These are phyloP conservation scores for Aspergillus hancockii DNA, from an alignment of 495 filamentous ascomycete species.

Conservation along the genomic window DNA sequence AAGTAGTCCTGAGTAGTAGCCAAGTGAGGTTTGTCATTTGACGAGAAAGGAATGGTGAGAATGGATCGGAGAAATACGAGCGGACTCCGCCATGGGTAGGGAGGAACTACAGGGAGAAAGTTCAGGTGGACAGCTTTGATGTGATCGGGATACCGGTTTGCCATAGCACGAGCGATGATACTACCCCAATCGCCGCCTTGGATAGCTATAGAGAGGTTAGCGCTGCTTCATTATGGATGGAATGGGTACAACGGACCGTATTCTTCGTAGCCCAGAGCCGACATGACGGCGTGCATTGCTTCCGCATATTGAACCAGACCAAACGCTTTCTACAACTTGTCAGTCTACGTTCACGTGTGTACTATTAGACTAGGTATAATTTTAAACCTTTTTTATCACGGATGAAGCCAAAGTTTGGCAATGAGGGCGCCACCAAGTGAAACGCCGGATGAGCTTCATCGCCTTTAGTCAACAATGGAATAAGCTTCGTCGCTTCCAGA, in stretches of 20 bases:
- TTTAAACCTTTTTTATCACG: constrained; percentile 45
- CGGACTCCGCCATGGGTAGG: constrained; percentile 36
- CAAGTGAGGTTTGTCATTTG: constrained; percentile 34
- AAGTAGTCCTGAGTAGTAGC: constrained; percentile 34
- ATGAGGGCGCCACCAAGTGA: constrained; percentile 67
- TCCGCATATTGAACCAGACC: constrained; percentile 45
- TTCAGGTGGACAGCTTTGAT: constrained; percentile 49
- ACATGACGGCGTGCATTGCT: constrained; percentile 45
- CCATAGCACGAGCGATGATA: constrained; percentile 44
- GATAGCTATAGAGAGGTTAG: constrained; percentile 29
- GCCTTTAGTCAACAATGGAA: constrained; percentile 54
- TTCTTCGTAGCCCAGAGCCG: constrained; percentile 42
- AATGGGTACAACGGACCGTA: constrained; percentile 31
- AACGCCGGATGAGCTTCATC: constrained; percentile 55
- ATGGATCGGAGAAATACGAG: constrained; percentile 34
- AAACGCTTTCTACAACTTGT: constrained; percentile 35
- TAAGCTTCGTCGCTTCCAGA: constrained; percentile 63
- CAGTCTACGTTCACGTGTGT: background rate
- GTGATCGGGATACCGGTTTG: constrained; percentile 37
- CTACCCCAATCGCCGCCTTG: constrained; percentile 56
- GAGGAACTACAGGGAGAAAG: constrained; percentile 36
- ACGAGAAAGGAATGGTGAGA: constrained; percentile 38
- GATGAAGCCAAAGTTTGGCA: constrained; percentile 74
- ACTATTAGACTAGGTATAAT: background rate
- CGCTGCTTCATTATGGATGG: background rate